A percentile compares a stretch with the other conserved stretches of the same genome.
Evolutionary conservation across 352 stramenopile species (phyloP).

Genomic region (Saprolegnia diclina): DNA sequence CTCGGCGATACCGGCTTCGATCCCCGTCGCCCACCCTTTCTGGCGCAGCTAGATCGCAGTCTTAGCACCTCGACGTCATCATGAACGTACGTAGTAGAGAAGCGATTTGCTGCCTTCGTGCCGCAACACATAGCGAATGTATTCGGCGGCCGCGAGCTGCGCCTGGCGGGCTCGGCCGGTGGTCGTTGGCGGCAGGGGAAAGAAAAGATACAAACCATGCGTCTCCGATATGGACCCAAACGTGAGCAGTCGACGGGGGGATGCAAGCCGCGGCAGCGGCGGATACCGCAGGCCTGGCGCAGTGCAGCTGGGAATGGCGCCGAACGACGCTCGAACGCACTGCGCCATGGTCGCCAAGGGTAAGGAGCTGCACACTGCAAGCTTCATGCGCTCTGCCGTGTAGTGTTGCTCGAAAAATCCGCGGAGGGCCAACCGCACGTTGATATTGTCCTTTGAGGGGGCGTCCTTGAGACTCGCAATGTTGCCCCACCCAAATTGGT

Average conservation of each 20-base stretch:
- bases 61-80: no score
- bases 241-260: not conserved
- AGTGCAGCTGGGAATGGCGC: conserved; percentile 28
- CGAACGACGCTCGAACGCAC: conserved; percentile 38
- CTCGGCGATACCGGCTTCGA: conserved; percentile 37
- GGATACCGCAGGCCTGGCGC: not conserved
- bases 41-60: conserved; percentile 30
- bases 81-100: conserved; percentile 17
- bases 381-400: conserved; percentile 40
- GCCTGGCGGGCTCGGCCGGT: conserved; percentile 29
- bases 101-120: conserved; percentile 37
- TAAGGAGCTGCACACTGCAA: conserved; percentile 38
- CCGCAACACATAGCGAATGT: conserved; percentile 39
- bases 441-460: conserved; percentile 24
- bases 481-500: conserved; percentile 65
- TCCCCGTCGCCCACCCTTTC: conserved; percentile 34
- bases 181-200: conserved; percentile 34
- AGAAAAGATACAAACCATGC: conserved; percentile 40
- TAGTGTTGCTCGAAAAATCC: conserved; percentile 43
- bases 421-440: conserved; percentile 37
- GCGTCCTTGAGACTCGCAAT: conserved; percentile 33
- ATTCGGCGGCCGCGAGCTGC: conserved; percentile 29
- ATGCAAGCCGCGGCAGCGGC: not conserved
- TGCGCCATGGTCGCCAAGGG: conserved; percentile 37
- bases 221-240: conserved; percentile 30